Evolutionary conservation across 768 basidiomycete species (phyloP).

Genomic region (Russula lepida): DNA sequence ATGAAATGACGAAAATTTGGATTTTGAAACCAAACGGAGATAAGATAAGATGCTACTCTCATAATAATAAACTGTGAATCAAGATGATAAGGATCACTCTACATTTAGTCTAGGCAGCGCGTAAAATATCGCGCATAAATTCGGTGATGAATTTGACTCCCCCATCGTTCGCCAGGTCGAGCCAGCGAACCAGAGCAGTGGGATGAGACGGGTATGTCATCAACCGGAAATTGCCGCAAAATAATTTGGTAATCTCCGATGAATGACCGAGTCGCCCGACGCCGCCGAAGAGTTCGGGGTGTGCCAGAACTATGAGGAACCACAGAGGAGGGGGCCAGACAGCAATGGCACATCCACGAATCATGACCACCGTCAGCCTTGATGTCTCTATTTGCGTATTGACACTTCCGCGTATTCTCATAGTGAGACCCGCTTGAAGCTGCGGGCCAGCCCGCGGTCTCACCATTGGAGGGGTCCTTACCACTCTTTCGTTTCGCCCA

Average conservation of each 20-base stretch:
- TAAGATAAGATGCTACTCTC: slow-evolving; percentile 1
- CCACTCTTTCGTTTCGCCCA: slow-evolving; percentile 19
- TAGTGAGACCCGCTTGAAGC: not conserved
- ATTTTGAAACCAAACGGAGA: not conserved
- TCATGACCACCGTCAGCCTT: not conserved
- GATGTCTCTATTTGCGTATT: not conserved
- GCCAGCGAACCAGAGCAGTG: too few species aligned
- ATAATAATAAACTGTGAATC: not conserved
- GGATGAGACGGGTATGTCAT: not conserved
- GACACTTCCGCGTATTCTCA: not conserved
- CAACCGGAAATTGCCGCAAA: not conserved
- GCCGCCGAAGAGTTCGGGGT: not conserved
- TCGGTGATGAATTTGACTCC: not conserved
- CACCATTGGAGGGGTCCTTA: not conserved
- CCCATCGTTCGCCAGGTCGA: too few species aligned
- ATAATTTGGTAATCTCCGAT: not conserved
- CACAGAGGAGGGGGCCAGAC: not conserved
- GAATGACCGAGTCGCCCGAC: not conserved
- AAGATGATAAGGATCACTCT: not conserved
- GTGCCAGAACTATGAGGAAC: not conserved
- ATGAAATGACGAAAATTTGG: not conserved
- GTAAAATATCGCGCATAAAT: not conserved
- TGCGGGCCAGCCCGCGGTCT: not conserved
- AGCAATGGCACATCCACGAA: not conserved
- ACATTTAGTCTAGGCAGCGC: not conserved